Evolutionary conservation across 345 rosid genomes (phyloP).

Genomic region (Gossypium thurberi): DNA sequence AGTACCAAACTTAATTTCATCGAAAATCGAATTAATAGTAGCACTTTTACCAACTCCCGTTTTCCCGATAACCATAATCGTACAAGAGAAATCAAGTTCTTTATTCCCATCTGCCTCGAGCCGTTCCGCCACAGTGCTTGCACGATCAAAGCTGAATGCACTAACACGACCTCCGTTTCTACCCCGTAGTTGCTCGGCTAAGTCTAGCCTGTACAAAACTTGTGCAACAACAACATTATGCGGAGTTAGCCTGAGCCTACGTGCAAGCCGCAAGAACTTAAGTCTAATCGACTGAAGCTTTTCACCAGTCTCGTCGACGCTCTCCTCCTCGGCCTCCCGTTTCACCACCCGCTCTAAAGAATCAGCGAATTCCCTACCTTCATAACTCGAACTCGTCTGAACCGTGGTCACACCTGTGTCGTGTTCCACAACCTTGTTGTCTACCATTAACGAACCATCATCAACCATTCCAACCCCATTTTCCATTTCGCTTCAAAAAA

Average conservation of each 20-base stretch:
- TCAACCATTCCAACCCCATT: too few species aligned
- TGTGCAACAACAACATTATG: slow-evolving; percentile 99
- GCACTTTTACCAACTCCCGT: slow-evolving; percentile 99
- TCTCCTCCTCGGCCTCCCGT: slow-evolving; percentile 59
- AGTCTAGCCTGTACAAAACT: slow-evolving; percentile 91
- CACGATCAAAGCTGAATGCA: slow-evolving; percentile 97
- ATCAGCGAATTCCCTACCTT: too few species aligned
- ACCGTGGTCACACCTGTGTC: too few species aligned
- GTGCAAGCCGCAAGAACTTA: slow-evolving; percentile 93
- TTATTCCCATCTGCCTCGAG: slow-evolving; percentile 93
- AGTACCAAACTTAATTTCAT: slow-evolving; percentile 76
- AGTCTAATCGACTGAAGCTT: slow-evolving; percentile 97
- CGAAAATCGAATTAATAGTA: slow-evolving; percentile 93
- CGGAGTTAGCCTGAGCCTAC: slow-evolving; percentile 96
- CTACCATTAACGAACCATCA: too few species aligned
- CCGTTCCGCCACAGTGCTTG: slow-evolving; percentile 98
- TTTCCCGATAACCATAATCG: slow-evolving; percentile 98
- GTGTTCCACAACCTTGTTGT: too few species aligned
- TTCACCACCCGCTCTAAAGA: too few species aligned
- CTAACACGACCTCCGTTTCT: slow-evolving; percentile 99
- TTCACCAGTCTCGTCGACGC: slow-evolving; percentile 81
- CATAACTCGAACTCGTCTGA: too few species aligned
- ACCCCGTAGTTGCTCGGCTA: slow-evolving; percentile 96
- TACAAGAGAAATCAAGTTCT: slow-evolving; percentile 97
- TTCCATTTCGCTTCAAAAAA: too few species aligned